Base-by-base conservation (phyloP, 768 basidiomycete species). In the Suillus weaverae region DNA sequence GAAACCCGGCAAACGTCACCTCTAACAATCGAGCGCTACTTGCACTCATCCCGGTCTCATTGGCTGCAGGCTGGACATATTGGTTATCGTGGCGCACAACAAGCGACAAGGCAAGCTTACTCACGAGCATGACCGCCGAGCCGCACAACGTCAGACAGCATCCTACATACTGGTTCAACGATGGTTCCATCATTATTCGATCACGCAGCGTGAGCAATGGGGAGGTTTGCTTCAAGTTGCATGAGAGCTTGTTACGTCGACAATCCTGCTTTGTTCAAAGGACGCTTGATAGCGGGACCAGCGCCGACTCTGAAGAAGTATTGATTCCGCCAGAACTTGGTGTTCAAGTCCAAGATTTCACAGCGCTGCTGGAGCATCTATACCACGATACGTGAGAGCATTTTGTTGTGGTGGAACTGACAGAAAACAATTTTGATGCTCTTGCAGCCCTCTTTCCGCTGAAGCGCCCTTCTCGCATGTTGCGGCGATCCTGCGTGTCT, bases 371-470 rank as follows among this genome's bases (percentile, higher is more conserved):
- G n/a, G 81, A 81, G 64, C 84, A 89, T 74, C 70, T 91, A 36
- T 91, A 91, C 71, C 86, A 89, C 70, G 86, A 90, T 70, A 73
- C 73, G 90, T 91, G 75, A 81, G 87, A 84, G 44, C 35, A 54
- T 63, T 41, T 39, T n/a, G 35, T 63, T 41, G 6, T 62, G 18
- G 11, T 11, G 11, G 33, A 26, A 51, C 53, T 32, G 43, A 33
- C 41, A 26, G 14, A 62, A 11, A n/a, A n/a, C 20, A 13, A n/a
- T 59, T 43, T 26, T 65, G 32, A 59, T 61, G 51, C 20, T 43
- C 56, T 14, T 64, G 36, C 71, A 89, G 89, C 22, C 83, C 84
- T 20, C 67, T 90, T 61, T 78, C 79, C 48, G 65, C 68, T 7
- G 77, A 82, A 20, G 71, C 83, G 18, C 70, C 81, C 4, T 83